Base-by-base conservation (phyloP, 1,284 basidiomycete genomes). In the Takashimella tepidaria region DNA sequence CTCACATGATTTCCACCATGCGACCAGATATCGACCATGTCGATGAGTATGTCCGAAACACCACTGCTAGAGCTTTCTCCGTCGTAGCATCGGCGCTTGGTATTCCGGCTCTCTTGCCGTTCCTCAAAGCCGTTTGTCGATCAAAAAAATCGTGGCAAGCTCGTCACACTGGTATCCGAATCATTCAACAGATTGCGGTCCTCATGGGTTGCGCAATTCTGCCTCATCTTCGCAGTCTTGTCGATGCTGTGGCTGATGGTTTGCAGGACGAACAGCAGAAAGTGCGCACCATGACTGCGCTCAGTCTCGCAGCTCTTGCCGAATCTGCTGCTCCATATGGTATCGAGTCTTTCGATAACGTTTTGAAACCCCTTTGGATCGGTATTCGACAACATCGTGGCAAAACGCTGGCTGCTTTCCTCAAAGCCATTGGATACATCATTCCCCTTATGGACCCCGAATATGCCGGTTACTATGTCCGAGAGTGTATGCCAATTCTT, bases 1-100 rank as follows among this genome's bases (percentile, higher is more conserved):
- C 95, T 2, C 96, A 98, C 76, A 98, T 99, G 96, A 98, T 99
- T 68, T 98, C 95, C 37, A 98, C 95, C 20, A 98, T 99, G 95
- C 88, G 95, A 66, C 96, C 96, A 3, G 95, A 99, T 81, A 98
- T 99, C 63, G 95, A 99, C 76, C 95, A 98, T 68, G 92, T 95
- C 42, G 96, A 99, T 75, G 96, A 99, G 76, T 98, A 98, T 66
- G 95, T 98, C 22, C 89, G 96, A 58, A 99, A 98, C 76, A 98
- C 96, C 31, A 99, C 96, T 8, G 95, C 96, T 37, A 87, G 96
- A 63, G 96, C 96, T 2, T 98, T 99, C 80, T 96, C 95, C 22
- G 96, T 98, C 55, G 96, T 99, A 51, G 95, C 96, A 3, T 98
- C 93, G 1, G 96, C 96, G 0, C 86, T 99, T 53, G 93, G 96